phyloP scores from a whole-genome alignment of 2,329 filamentous ascomycete genomes.

The Aspergillus sp. region DNA sequence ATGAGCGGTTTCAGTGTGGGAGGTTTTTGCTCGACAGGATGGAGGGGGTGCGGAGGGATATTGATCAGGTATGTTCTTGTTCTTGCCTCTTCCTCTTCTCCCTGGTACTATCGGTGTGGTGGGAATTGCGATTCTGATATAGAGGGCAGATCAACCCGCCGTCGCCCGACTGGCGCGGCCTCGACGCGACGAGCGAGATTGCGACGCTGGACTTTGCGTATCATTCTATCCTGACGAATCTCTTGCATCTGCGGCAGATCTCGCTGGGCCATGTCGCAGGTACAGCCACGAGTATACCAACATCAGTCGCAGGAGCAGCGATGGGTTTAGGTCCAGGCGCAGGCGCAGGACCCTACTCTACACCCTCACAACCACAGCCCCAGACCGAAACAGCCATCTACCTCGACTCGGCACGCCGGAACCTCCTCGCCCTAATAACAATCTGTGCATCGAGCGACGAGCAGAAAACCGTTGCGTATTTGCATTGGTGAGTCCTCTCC shows the following conservation, averaged over 20 bases:
- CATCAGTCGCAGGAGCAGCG: too few relatives aligned
- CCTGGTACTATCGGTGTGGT: neutral
- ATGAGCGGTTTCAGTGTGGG: neutral
- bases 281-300: too few relatives aligned
- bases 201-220: constrained; percentile 26
- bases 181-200: constrained; percentile 25
- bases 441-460: constrained; percentile 25
- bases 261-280: neutral
- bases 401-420: constrained; percentile 27
- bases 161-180: constrained; percentile 24
- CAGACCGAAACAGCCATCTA: constrained; percentile 6
- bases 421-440: constrained; percentile 20
- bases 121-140: neutral
- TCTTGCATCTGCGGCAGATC: constrained; percentile 25
- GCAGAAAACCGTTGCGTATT: constrained; percentile 22
- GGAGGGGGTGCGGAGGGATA: neutral
- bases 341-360: neutral
- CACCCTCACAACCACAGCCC: neutral
- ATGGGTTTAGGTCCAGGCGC: neutral
- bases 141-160: constrained; percentile 18
- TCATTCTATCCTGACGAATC: constrained; percentile 27
- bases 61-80: neutral
- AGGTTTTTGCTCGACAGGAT: neutral
- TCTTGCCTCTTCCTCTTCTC: neutral
- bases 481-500: constrained; percentile 23